phyloP scores from a whole-genome alignment of 129 eudicot genomes.

The Flaveria ramosissima region DNA sequence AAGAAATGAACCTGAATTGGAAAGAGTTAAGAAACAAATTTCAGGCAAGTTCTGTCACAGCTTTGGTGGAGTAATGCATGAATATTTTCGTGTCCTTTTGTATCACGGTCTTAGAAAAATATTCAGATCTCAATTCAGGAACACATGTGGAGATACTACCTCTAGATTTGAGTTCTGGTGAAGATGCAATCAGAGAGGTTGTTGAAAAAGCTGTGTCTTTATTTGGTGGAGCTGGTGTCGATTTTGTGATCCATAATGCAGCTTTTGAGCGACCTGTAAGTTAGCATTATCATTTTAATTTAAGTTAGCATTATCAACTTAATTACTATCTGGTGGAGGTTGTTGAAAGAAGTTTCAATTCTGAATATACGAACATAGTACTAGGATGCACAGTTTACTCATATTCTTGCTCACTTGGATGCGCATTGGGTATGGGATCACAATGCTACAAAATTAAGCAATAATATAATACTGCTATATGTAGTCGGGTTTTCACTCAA shows the following conservation, averaged over 20 bases:
- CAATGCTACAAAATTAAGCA: neutral
- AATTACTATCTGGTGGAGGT: slow-evolving; percentile 1
- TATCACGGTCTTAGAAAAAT: slow-evolving; percentile 20
- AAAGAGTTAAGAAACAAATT: slow-evolving; percentile 76
- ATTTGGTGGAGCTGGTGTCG: slow-evolving; percentile 76
- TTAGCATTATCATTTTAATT: slow-evolving; percentile 12
- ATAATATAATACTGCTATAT: neutral
- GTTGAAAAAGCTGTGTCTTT: slow-evolving; percentile 80
- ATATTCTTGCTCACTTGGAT: slow-evolving; percentile 17
- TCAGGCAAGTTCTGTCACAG: slow-evolving; percentile 48
- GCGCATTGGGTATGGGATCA: neutral
- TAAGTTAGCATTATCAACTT: slow-evolving; percentile 38
- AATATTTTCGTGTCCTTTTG: slow-evolving; percentile 4
- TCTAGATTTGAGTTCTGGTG: slow-evolving; percentile 85
- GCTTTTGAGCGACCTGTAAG: slow-evolving; percentile 96
- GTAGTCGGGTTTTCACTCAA: slow-evolving; percentile 4
- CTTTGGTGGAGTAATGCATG: neutral
- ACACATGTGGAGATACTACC: slow-evolving; percentile 83
- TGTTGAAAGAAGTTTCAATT: neutral
- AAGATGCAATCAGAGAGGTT: slow-evolving; percentile 57
- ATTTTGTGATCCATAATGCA: slow-evolving; percentile 92
- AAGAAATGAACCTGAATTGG: slow-evolving; percentile 74
- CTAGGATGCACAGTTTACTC: slow-evolving; percentile 8
- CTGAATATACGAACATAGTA: neutral
- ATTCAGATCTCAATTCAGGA: slow-evolving; percentile 49